These are phyloP conservation scores for Dendrobium chrysotoxum DNA, from an alignment of 106 monocot genomes.

Conservation along the genomic window DNA sequence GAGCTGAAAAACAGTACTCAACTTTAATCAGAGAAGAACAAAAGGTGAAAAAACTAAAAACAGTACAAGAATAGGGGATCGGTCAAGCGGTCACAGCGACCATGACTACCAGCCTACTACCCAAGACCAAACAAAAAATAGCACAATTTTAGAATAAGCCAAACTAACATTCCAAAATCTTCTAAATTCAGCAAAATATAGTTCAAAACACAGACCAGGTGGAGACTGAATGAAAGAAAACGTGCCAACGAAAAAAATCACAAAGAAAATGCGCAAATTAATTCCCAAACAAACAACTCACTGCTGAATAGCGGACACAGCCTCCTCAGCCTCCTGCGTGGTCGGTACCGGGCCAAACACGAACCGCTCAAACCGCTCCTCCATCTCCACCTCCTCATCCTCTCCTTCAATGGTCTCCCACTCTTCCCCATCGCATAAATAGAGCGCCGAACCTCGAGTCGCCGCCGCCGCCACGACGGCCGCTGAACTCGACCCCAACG, in stretches of 20 bases:
- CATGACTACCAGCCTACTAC: too few species aligned
- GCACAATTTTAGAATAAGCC: too few species aligned
- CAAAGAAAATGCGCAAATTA: background rate
- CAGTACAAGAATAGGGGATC: too few species aligned
- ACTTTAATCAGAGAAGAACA: too few species aligned
- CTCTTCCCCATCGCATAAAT: conserved; percentile 27
- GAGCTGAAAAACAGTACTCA: too few species aligned
- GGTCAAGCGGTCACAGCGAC: too few species aligned
- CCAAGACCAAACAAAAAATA: too few species aligned
- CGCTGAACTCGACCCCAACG: background rate
- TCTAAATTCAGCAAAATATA: background rate
- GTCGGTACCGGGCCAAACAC: conserved; percentile 15
- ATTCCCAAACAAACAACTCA: background rate
- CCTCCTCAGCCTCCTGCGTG: conserved; percentile 20
- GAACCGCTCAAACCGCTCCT: conserved; percentile 16
- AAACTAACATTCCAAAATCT: background rate
- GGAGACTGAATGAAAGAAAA: background rate
- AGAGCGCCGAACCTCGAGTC: background rate
- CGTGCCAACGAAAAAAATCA: background rate
- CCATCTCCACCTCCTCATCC: conserved; percentile 7
- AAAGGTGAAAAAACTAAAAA: too few species aligned
- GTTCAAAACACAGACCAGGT: background rate
- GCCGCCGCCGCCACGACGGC: conserved; percentile 6
- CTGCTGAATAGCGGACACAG: conserved; percentile 12
- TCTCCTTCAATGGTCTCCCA: conserved; percentile 27